Conservation (phyloP, 2,329 filamentous ascomycete genomes). For the Aspergillus sp. region DNA sequence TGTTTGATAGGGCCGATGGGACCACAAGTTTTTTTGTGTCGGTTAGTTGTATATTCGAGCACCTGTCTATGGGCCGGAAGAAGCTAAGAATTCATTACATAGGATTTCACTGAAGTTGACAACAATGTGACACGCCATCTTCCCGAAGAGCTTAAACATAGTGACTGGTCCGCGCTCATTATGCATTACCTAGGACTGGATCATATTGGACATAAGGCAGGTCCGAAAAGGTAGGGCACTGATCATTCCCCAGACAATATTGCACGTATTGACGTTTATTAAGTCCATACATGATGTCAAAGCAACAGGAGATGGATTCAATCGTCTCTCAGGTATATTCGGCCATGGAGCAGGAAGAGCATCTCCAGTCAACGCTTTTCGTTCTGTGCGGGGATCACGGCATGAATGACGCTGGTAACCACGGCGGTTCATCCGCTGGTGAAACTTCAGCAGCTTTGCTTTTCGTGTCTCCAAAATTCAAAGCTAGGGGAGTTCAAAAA, state of each 20-base stretch:
- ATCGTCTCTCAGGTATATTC: constrained; percentile 70
- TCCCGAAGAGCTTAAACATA: constrained; percentile 61
- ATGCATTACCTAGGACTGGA: constrained; percentile 94
- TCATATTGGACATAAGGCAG: constrained; percentile 95
- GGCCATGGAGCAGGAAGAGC: constrained; percentile 62
- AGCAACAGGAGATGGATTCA: constrained; percentile 88
- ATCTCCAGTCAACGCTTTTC: constrained; percentile 72
- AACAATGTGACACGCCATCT: constrained; percentile 94
- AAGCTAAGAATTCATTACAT: constrained; percentile 10
- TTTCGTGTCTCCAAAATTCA: constrained; percentile 81
- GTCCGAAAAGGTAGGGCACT: constrained; percentile 62
- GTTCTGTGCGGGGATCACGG: constrained; percentile 91
- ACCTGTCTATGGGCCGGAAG: constrained; percentile 4
- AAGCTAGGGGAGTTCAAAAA: constrained; percentile 42
- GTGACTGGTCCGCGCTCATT: constrained; percentile 89
- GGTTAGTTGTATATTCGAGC: constrained; percentile 48
- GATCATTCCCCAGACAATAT: not conserved
- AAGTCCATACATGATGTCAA: constrained; percentile 84
- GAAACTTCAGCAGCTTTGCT: constrained; percentile 91
- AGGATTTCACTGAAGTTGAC: constrained; percentile 98
- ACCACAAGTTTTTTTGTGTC: constrained; percentile 98
- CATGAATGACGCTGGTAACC: constrained; percentile 99
- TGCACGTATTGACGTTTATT: constrained; percentile 11
- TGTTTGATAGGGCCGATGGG: constrained; percentile 80
- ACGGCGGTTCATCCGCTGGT: constrained; percentile 86